Percentiles rank a stretch among this genome's conserved stretches.
Conservation (phyloP, 208 protist species). For the Wallacemonas rigidus region DNA sequence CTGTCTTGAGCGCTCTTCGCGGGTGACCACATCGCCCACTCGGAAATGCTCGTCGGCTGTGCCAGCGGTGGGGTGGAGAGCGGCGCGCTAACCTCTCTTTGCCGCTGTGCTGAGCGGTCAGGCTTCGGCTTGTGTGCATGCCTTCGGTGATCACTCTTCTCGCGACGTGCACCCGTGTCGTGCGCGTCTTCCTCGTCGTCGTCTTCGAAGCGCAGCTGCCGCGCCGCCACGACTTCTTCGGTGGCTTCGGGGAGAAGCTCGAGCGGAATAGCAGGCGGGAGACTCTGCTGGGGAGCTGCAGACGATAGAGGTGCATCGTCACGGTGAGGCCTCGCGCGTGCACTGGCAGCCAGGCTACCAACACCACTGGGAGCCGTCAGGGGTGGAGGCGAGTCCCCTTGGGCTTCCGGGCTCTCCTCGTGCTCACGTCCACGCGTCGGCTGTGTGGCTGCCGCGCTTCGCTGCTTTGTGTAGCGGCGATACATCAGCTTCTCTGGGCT, state of each 20-base stretch:
- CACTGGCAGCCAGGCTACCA: background rate
- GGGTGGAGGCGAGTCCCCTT: slow-evolving; percentile 4
- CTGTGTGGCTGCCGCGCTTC: background rate
- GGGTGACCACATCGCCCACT: background rate
- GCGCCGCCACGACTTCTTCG: background rate
- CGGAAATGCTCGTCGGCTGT: background rate
- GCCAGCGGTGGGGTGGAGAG: background rate
- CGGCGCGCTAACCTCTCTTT: background rate
- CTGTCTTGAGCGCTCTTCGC: background rate
- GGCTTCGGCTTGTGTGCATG: too few relatives aligned
- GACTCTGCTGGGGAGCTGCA: background rate
- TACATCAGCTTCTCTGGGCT: slow-evolving; percentile 44
- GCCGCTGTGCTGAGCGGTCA: too few relatives aligned
- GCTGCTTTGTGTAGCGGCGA: slow-evolving; percentile 4
- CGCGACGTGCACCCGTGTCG: too few relatives aligned
- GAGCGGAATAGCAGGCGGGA: background rate
- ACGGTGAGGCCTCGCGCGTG: background rate
- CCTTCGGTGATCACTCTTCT: too few relatives aligned
- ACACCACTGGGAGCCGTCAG: background rate
- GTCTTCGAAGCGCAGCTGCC: slow-evolving; percentile 15
- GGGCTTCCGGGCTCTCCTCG: background rate
- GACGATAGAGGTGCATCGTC: background rate
- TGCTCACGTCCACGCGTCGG: background rate
- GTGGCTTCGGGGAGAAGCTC: slow-evolving; percentile 5
- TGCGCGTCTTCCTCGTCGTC: background rate